These are phyloP conservation scores for Eucalyptus erythrocorys DNA, from an alignment of 345 rosid genomes.

Conservation along the genomic window DNA sequence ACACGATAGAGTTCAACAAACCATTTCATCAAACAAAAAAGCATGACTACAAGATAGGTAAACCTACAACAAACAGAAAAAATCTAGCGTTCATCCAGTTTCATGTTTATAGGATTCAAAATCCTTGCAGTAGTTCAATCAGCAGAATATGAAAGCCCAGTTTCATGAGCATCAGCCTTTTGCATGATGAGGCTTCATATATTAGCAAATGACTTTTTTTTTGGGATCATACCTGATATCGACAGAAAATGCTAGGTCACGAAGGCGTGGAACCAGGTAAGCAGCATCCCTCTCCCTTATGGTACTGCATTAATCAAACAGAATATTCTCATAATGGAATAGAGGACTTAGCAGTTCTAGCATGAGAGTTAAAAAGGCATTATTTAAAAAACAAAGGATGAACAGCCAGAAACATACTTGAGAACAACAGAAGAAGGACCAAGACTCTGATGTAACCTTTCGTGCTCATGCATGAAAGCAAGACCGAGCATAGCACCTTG, in stretches of 20 bases:
- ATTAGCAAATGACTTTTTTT: background rate
- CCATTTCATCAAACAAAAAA: background rate
- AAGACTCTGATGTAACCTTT: slow-evolving; percentile 93
- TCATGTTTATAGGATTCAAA: background rate
- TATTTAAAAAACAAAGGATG: background rate
- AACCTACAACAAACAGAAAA: background rate
- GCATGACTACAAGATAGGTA: background rate
- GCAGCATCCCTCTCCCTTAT: slow-evolving; percentile 61
- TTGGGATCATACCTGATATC: slow-evolving; percentile 19
- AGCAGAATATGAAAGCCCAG: background rate
- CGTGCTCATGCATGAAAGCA: slow-evolving; percentile 75
- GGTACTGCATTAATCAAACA: slow-evolving; percentile 35
- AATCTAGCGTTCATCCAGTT: background rate
- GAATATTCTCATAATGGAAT: background rate
- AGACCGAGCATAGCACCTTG: slow-evolving; percentile 76
- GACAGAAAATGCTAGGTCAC: slow-evolving; percentile 71
- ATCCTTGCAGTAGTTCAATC: background rate
- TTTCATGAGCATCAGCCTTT: background rate
- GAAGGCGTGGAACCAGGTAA: slow-evolving; percentile 70
- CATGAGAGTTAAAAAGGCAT: background rate
- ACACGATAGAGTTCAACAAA: background rate
- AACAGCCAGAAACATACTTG: slow-evolving; percentile 39
- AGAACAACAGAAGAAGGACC: slow-evolving; percentile 90
- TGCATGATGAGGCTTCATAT: background rate
- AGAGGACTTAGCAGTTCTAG: background rate